phyloP scores from a whole-genome alignment of 177 flowering plant species.

The Vitis hybrid region DNA sequence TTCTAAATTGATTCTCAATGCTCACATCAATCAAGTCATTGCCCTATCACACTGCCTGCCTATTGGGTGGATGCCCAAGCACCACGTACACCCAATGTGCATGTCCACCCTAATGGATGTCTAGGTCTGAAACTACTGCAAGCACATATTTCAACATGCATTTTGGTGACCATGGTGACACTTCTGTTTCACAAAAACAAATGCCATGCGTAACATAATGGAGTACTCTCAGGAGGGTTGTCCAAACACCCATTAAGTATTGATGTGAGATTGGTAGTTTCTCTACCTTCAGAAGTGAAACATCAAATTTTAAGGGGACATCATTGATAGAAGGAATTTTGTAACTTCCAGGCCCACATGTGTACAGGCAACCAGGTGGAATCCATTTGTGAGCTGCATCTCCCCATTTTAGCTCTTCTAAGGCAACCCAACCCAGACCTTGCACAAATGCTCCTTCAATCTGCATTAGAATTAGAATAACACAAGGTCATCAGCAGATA shows the following conservation, averaged over 20 bases:
- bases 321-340: constrained; percentile 90
- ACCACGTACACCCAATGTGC: too few relatives aligned
- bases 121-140: too few relatives aligned
- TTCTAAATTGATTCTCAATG: too few relatives aligned
- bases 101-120: too few relatives aligned
- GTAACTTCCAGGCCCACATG: constrained; percentile 92
- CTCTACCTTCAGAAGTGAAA: constrained; percentile 91
- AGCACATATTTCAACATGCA: too few relatives aligned
- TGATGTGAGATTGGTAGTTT: neutral
- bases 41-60: too few relatives aligned
- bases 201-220: too few relatives aligned
- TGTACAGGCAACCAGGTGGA: constrained; percentile 67
- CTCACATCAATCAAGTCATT: too few relatives aligned
- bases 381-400: constrained; percentile 94
- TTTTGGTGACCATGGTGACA: too few relatives aligned
- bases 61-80: too few relatives aligned
- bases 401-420: constrained; percentile 99
- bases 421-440: constrained; percentile 94
- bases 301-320: constrained; percentile 72
- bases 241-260: neutral
- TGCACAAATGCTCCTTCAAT: constrained; percentile 97
- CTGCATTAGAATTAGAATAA: constrained; percentile 30
- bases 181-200: too few relatives aligned
- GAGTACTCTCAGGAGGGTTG: too few relatives aligned
- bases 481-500: neutral